Conservation (phyloP, 164 flowering plant species). For the Liriodendron chinense region DNA sequence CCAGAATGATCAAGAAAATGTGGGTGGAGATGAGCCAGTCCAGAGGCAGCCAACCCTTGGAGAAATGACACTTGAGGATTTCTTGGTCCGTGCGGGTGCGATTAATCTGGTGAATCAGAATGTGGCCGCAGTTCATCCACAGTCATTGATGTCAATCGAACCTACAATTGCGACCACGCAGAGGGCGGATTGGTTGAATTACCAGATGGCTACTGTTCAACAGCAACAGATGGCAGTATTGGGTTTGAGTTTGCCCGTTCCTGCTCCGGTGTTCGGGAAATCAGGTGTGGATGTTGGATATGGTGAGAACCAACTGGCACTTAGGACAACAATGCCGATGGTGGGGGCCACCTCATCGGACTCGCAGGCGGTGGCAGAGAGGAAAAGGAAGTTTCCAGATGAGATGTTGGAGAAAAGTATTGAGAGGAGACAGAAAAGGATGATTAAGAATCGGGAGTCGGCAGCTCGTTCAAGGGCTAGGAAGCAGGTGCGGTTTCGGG, state of each 20-base stretch:
- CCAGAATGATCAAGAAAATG: slow-evolving; percentile 17
- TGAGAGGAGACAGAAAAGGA: slow-evolving; percentile 63
- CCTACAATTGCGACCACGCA: slow-evolving; percentile 22
- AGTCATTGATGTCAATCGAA: slow-evolving; percentile 8
- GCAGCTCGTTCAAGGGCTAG: slow-evolving; percentile 67
- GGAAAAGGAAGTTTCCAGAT: slow-evolving; percentile 28
- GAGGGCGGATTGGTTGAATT: slow-evolving; percentile 35
- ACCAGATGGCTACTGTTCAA: slow-evolving; percentile 22
- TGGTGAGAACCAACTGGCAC: slow-evolving; percentile 24
- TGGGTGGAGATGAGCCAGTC: slow-evolving; percentile 3
- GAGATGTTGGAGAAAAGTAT: slow-evolving; percentile 48
- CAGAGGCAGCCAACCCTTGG: slow-evolving; percentile 17
- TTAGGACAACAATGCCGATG: slow-evolving; percentile 20
- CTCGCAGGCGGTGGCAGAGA: slow-evolving; percentile 13
- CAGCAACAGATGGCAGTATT: slow-evolving; percentile 21
- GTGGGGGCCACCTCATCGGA: slow-evolving; percentile 20
- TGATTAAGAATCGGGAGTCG: slow-evolving; percentile 67
- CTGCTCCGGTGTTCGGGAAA: slow-evolving; percentile 21
- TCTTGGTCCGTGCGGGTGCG: slow-evolving; percentile 31
- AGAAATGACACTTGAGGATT: slow-evolving; percentile 33
- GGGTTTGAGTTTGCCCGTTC: slow-evolving; percentile 20
- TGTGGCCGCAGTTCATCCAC: slow-evolving; percentile 10
- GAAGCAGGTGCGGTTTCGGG: slow-evolving; percentile 39
- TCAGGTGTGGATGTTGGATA: slow-evolving; percentile 22
- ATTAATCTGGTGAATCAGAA: slow-evolving; percentile 20